These are phyloP conservation scores for Trametes pubescens DNA, from an alignment of 1,284 basidiomycete genomes.

Conservation along the genomic window DNA sequence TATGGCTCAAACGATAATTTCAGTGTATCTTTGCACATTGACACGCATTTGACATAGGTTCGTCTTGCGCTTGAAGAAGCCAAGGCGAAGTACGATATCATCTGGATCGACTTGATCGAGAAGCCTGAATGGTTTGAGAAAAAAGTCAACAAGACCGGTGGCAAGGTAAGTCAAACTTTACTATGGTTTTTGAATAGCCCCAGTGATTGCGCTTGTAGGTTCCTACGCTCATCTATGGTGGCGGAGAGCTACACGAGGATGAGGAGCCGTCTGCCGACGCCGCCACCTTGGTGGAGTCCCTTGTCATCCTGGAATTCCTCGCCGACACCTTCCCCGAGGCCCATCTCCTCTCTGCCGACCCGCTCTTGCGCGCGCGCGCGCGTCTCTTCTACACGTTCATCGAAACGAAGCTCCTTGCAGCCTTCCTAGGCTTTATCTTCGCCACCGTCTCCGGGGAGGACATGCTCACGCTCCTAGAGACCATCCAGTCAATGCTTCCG, in stretches of 20 bases:
- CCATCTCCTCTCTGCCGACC: conserved; percentile 58
- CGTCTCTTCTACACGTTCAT: conserved; percentile 67
- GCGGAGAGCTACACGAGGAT: conserved; percentile 56
- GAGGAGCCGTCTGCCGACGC: conserved; percentile 61
- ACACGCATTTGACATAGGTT: not conserved
- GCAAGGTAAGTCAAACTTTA: conserved; percentile 51
- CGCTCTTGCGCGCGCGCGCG: conserved; percentile 59
- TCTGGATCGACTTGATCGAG: conserved; percentile 64
- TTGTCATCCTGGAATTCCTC: conserved; percentile 68
- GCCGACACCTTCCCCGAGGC: conserved; percentile 59
- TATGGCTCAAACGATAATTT: not conserved
- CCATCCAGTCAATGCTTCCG: conserved; percentile 45
- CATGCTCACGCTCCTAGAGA: conserved; percentile 44
- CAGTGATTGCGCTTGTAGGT: conserved; percentile 38
- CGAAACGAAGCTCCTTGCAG: conserved; percentile 52
- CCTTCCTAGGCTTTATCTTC: conserved; percentile 40
- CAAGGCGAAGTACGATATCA: conserved; percentile 54
- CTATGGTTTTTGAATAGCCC: not conserved
- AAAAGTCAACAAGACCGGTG: conserved; percentile 62
- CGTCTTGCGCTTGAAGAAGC: conserved; percentile 59
- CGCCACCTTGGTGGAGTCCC: conserved; percentile 65
- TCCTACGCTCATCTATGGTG: conserved; percentile 67
- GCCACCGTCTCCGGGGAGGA: conserved; percentile 48
- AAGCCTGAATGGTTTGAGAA: conserved; percentile 73
- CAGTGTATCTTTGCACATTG: not conserved